Evolutionary conservation across 2,329 filamentous ascomycete species (phyloP), one percentile per base, ranked within the genome.

Genomic region (Chrysosphaeria jannelii): DNA sequence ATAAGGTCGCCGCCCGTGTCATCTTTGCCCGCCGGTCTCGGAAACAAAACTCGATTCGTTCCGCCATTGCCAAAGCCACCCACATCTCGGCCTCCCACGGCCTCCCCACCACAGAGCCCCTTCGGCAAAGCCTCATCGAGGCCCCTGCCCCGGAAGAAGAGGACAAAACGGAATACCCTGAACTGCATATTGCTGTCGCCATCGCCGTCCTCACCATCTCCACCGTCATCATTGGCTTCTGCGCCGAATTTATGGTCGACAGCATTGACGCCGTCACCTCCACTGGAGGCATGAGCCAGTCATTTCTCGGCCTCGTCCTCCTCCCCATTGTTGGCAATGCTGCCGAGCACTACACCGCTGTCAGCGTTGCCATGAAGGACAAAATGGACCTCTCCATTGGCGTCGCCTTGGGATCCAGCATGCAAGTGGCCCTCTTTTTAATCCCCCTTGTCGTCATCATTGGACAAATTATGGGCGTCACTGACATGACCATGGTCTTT

Each of bases 341-440:
- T 2, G 69, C 68, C 10, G 69, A 79, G 45, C 71, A 79, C 47
- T 68, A 71, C 11, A 78, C 71, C 0, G 71, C 71, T 5, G 69
- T 79, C 25, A 72, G 63, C 1, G 71, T 79, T 2, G 71, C 72
- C 5, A 56, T 66, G 34, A 76, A 78, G 50, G 74, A 78, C 44
- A 79, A 79, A 45, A 76, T 78, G 67, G 72, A 79, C 36, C 47
- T 79, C 6, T 65, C 71, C 3, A 78, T 79, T 31, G 71, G 70
- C 37, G 69, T 79, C 8, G 71, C 70, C 8, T 66, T 79, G 16
- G 71, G 72, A 13, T 72, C 64, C 8, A 72, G 65, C 34, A 79
- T 81, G 43, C 71, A 79, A 42, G 74, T 79, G 22, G 63, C 71
- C 2, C 53, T 79, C 14, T 76, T 79, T 39, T 53, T 79, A 23